A percentile compares a stretch with the other conserved stretches of the same genome.
phyloP scores from a whole-genome alignment of 2,329 filamentous ascomycete genomes.

The Alternaria sp. region DNA sequence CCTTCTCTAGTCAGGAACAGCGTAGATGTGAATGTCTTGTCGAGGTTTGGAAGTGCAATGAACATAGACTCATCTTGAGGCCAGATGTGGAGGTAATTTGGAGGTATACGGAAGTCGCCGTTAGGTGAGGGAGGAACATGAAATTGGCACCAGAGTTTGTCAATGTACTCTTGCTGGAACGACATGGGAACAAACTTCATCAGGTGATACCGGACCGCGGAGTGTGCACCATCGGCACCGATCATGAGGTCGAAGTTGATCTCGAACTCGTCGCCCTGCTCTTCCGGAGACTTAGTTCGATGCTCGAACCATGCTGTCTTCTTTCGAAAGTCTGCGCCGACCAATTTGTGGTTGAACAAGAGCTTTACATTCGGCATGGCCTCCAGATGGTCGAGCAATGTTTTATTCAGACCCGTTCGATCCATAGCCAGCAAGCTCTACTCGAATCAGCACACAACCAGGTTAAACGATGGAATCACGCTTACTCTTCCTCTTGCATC shows the following conservation, averaged over 20 bases:
- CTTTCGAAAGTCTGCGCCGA: conserved; percentile 82
- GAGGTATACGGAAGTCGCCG: conserved; percentile 79
- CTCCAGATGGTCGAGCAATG: conserved; percentile 83
- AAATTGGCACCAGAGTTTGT: conserved; percentile 98
- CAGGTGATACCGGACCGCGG: conserved; percentile 86
- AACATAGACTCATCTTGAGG: conserved; percentile 96
- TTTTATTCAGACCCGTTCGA: conserved; percentile 81
- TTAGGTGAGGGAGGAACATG: conserved; percentile 69
- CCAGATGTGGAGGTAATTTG: conserved; percentile 97
- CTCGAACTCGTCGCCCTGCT: conserved; percentile 70
- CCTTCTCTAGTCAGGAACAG: conserved; percentile 81
- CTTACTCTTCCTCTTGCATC: conserved; percentile 85
- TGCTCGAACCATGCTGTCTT: conserved; percentile 89
- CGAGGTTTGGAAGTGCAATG: conserved; percentile 89
- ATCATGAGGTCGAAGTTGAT: conserved; percentile 92
- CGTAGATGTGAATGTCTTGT: conserved; percentile 94
- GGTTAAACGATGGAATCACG: not conserved
- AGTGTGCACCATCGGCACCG: conserved; percentile 94
- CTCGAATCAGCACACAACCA: conserved; percentile 16
- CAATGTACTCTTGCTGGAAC: conserved; percentile 94
- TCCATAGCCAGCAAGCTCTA: conserved; percentile 89
- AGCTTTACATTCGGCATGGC: conserved; percentile 87
- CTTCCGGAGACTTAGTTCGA: conserved; percentile 37
- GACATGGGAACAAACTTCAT: conserved; percentile 95
- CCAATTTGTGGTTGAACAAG: conserved; percentile 93